Percentiles rank a stretch among this genome's conserved stretches.
Evolutionary conservation across 1,284 basidiomycete species (phyloP).

Genomic region (Ceratobasidium sp.): DNA sequence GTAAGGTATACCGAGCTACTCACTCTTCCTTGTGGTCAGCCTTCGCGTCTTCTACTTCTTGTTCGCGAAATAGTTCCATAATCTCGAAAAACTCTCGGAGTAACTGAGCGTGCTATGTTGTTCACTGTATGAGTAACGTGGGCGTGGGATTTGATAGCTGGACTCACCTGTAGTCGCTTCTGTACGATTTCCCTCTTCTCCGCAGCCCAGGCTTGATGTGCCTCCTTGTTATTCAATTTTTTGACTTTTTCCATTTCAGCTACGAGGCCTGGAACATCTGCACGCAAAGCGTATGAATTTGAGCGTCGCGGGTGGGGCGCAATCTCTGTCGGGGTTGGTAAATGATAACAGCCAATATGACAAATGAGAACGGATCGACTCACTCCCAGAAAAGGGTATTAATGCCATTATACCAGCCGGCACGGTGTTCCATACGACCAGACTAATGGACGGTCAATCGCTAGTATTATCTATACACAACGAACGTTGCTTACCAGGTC

Average conservation of each 20-base stretch:
- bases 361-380: not conserved
- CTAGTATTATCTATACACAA: not conserved
- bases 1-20: not conserved
- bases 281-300: not conserved
- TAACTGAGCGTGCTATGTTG: not conserved
- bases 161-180: not conserved
- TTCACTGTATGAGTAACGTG: not conserved
- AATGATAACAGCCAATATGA: not conserved
- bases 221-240: not conserved
- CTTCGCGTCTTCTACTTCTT: not conserved
- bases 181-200: constrained; percentile 2
- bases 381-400: not conserved
- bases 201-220: not conserved
- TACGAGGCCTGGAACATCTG: not conserved
- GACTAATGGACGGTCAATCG: not conserved
- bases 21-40: not conserved
- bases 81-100: not conserved
- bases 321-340: not conserved
- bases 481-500: not conserved
- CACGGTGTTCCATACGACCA: not conserved
- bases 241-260: not conserved
- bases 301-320: not conserved
- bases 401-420: not conserved
- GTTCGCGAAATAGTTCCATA: not conserved
- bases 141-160: not conserved